Base-by-base conservation (phyloP, 371 early-diverging fungal species). In the Umbelopsis sp. region DNA sequence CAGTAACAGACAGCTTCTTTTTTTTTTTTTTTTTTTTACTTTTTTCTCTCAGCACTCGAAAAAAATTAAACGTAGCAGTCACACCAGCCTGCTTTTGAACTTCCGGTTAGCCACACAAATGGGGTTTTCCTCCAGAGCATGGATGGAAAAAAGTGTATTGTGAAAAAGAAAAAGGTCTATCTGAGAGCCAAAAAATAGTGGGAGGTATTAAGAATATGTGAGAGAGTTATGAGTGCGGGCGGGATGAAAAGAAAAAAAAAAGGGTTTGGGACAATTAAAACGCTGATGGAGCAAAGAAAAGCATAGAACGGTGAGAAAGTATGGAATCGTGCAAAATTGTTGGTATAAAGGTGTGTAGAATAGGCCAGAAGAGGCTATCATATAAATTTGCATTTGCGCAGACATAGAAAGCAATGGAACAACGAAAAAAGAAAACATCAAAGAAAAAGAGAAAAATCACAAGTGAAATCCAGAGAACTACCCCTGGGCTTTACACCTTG, bases 61-160 rank as follows among this genome's bases (percentile, higher is more conserved):
- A 29, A 29, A 57, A 57, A 57, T 57, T 6, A 57, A 35, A 57
- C 16, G 18, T 11, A 57, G 57, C 57, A 57, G 57, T 57, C 57
- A 57, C 57, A 57, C 4, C 8, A 35, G 57, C 8, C 37, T 11
- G 35, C 29, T 3, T 16, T 51, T 25, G 24, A 14, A 51, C 22
- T 7, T 8, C 9, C 41, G 41, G 22, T 41, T 41, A 1, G 41
- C 41, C 41, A 41, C 7, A 41, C 10, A 7, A 41, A 41, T 12
- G 41, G 41, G 1, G 2, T 41, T 7, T 12, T 10, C 12, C 41
- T 4, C 7, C 7, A 38, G 38, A 41, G 41, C 41, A 41, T 41
- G 41, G 7, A 10, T 41, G 7, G 38, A 38, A 12, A 41, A 29
- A 29, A 29, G 29, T 41, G 7, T 51, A 51, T 51, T 51, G 8